Evolutionary conservation across 2,329 filamentous ascomycete species (phyloP).

Genomic region (Incumbomyces delicatus): DNA sequence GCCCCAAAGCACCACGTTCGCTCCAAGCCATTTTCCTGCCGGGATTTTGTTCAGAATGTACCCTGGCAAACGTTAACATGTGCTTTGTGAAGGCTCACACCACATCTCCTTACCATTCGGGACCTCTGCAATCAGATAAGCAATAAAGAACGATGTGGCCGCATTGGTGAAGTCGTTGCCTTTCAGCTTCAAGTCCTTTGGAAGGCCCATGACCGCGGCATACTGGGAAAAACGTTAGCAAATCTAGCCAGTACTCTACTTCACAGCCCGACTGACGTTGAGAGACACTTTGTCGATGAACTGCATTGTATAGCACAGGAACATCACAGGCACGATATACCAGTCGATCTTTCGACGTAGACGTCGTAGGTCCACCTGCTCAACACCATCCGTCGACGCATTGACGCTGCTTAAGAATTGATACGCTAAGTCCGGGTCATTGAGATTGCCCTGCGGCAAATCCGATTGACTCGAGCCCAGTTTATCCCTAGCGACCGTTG

Average conservation of each 20-base stretch:
- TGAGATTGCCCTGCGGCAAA: conserved; percentile 11
- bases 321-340: conserved; percentile 26
- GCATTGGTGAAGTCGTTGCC: conserved; percentile 55
- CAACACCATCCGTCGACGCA: conserved; percentile 23
- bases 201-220: conserved; percentile 51
- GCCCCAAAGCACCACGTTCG: conserved; percentile 48
- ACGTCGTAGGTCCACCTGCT: conserved; percentile 32
- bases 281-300: conserved; percentile 34
- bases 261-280: conserved; percentile 49
- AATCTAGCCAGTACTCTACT: too few species aligned
- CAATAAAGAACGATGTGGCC: conserved; percentile 55
- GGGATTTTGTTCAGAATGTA: conserved; percentile 53
- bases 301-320: conserved; percentile 26
- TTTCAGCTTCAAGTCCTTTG: conserved; percentile 43
- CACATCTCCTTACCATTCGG: conserved; percentile 31
- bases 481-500: neutral
- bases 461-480: neutral
- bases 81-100: conserved; percentile 24
- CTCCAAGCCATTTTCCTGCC: conserved; percentile 50
- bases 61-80: conserved; percentile 30
- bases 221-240: neutral
- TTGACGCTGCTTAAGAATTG: conserved; percentile 16
- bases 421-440: conserved; percentile 28
- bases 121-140: conserved; percentile 49
- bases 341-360: conserved; percentile 34